phyloP scores from a whole-genome alignment of 768 basidiomycete species.

The Plicaturopsis crispa region DNA sequence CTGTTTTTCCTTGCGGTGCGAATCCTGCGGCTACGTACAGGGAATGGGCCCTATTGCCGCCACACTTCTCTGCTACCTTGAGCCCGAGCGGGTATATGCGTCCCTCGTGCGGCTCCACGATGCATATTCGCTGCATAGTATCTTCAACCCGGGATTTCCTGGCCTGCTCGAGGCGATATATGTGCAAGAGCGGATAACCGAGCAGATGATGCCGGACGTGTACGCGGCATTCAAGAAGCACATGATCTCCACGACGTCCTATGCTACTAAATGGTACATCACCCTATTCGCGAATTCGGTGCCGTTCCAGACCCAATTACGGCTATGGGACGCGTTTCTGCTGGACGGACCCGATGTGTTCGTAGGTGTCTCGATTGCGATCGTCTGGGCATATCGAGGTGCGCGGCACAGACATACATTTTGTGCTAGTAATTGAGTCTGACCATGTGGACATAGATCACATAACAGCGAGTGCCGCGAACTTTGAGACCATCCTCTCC shows the following conservation, averaged over 20 bases:
- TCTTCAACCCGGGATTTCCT: slow-evolving; percentile 93
- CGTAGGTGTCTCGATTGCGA: slow-evolving; percentile 75
- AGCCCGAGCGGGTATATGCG: slow-evolving; percentile 82
- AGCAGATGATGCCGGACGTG: slow-evolving; percentile 85
- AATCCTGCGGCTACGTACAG: slow-evolving; percentile 90
- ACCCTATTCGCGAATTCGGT: slow-evolving; percentile 94
- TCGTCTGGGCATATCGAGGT: slow-evolving; percentile 92
- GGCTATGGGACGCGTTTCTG: slow-evolving; percentile 92
- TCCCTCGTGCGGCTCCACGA: slow-evolving; percentile 86
- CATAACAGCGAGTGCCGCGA: slow-evolving; percentile 68
- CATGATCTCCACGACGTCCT: slow-evolving; percentile 88
- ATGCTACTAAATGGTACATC: slow-evolving; percentile 99
- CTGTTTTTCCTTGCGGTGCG: slow-evolving; percentile 80
- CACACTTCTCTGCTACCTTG: slow-evolving; percentile 89
- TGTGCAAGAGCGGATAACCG: slow-evolving; percentile 84
- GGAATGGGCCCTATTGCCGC: slow-evolving; percentile 99
- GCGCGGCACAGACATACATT: slow-evolving; percentile 16
- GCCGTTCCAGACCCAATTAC: slow-evolving; percentile 89
- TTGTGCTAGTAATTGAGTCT: not conserved
- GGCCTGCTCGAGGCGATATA: slow-evolving; percentile 95
- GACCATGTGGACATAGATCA: slow-evolving; percentile 46
- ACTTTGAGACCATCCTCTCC: slow-evolving; percentile 88
- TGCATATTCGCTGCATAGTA: slow-evolving; percentile 75
- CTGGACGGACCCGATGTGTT: slow-evolving; percentile 89
- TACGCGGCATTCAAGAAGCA: slow-evolving; percentile 81